Percentiles rank a stretch among this genome's conserved stretches.
Conservation (phyloP, 345 rosid species). For the Zanthoxylum bungeanum region DNA sequence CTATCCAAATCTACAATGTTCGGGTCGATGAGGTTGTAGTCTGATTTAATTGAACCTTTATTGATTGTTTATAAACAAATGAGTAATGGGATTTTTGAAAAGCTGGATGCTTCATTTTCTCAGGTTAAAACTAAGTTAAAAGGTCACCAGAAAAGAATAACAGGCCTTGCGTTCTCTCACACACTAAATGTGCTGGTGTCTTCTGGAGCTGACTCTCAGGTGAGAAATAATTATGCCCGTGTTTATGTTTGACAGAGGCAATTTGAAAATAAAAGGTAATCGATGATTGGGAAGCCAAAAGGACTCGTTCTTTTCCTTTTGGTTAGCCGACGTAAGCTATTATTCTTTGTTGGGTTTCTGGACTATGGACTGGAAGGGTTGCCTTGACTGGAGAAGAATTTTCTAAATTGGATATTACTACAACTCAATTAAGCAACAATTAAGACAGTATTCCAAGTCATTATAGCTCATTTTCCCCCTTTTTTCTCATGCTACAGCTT, state of each 20-base stretch:
- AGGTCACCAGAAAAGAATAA: slow-evolving; percentile 82
- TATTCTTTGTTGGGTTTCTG: background rate
- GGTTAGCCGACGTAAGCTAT: background rate
- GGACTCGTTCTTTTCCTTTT: background rate
- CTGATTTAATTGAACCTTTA: slow-evolving; percentile 8
- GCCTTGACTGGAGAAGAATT: slow-evolving; percentile 14
- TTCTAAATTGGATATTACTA: background rate
- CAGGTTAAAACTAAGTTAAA: slow-evolving; percentile 70
- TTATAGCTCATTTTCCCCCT: background rate
- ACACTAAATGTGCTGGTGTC: slow-evolving; percentile 67
- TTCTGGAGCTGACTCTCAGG: slow-evolving; percentile 91
- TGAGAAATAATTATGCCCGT: slow-evolving; percentile 18
- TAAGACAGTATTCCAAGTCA: too few species aligned
- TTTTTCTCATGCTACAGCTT: slow-evolving; percentile 33
- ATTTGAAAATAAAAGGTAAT: background rate
- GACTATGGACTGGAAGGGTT: background rate
- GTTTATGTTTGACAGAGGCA: slow-evolving; percentile 4
- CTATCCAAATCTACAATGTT: slow-evolving; percentile 67
- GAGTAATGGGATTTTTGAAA: background rate
- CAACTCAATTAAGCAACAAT: too few species aligned
- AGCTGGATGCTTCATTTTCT: slow-evolving; percentile 4
- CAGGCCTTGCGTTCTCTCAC: slow-evolving; percentile 89
- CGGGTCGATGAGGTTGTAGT: slow-evolving; percentile 59
- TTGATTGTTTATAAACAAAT: slow-evolving; percentile 7
- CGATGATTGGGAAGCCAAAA: background rate